Evolutionary conservation across 495 filamentous ascomycete genomes (phyloP).

Genomic region (Aspergillus ellipticus): DNA sequence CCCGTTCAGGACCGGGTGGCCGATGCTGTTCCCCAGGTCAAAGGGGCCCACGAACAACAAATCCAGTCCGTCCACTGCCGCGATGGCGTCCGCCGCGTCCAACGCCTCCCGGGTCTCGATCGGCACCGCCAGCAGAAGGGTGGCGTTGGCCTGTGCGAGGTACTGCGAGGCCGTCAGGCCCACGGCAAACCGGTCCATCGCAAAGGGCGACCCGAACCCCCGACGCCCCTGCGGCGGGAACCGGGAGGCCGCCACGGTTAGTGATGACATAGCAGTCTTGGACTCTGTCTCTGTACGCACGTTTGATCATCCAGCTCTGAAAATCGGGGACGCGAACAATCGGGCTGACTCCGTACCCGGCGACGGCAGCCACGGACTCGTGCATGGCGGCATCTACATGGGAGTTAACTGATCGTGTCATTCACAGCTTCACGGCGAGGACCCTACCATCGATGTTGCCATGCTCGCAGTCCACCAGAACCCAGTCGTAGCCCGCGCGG

Average conservation of each 20-base stretch:
- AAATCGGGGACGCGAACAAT: conserved; percentile 64
- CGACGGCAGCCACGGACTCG: conserved; percentile 69
- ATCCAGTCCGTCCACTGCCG: conserved; percentile 66
- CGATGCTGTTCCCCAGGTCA: conserved; percentile 13
- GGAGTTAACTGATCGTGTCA: too few species aligned
- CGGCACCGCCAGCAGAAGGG: conserved; percentile 70
- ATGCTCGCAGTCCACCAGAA: conserved; percentile 24
- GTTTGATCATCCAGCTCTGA: conserved; percentile 69
- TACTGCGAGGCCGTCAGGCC: conserved; percentile 43
- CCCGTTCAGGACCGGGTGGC: neutral
- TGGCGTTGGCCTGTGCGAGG: conserved; percentile 68
- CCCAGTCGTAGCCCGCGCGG: conserved; percentile 12
- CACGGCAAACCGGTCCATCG: neutral
- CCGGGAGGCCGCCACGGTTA: neutral
- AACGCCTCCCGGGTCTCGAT: conserved; percentile 76
- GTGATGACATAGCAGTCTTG: too few species aligned
- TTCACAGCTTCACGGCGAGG: too few species aligned
- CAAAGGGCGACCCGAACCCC: neutral
- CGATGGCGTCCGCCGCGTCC: conserved; percentile 65
- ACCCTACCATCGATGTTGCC: conserved; percentile 1
- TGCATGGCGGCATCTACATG: conserved; percentile 80
- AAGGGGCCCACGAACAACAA: conserved; percentile 72
- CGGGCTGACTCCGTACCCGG: conserved; percentile 60
- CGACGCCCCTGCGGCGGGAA: neutral
- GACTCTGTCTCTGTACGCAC: conserved; percentile 31